A percentile compares a stretch with the other conserved stretches of the same genome.
Conservation (phyloP, 257 asterid species). For the Hygrophila difformis region DNA sequence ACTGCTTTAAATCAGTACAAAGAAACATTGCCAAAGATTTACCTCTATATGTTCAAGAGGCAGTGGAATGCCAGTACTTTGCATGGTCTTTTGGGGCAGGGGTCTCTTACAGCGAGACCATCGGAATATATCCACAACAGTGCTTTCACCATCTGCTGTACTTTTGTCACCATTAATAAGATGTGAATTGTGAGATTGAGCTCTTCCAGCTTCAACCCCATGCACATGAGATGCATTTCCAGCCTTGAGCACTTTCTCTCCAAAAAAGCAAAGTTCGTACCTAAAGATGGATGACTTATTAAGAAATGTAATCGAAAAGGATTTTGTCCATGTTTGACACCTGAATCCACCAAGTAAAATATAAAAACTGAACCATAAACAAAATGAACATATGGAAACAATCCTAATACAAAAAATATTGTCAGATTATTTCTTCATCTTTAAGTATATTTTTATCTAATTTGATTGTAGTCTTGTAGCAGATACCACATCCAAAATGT, state of each 20-base stretch:
- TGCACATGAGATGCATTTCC: constrained; percentile 29
- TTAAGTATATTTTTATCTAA: no score
- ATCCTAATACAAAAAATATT: not conserved
- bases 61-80: constrained; percentile 66
- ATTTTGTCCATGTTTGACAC: constrained; percentile 2
- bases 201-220: constrained; percentile 56
- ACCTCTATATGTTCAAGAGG: constrained; percentile 87
- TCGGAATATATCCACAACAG: constrained; percentile 57
- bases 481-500: no score
- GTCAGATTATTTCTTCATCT: not conserved
- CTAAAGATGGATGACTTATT: constrained; percentile 32
- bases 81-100: constrained; percentile 64
- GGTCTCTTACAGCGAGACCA: constrained; percentile 83
- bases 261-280: constrained; percentile 85
- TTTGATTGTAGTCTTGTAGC: no score
- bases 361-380: not conserved
- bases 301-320: constrained; percentile 8
- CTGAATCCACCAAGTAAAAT: not conserved
- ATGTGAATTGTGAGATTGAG: constrained; percentile 32
- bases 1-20: not conserved
- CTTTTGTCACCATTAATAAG: constrained; percentile 48
- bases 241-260: constrained; percentile 64
- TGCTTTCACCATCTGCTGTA: constrained; percentile 46
- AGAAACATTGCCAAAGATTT: constrained; percentile 5
- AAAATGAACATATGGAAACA: not conserved